Percentiles rank a stretch among this genome's conserved stretches.
These are phyloP conservation scores for Alternaria sp. DNA, from an alignment of 2,329 filamentous ascomycete species.

Conservation along the genomic window DNA sequence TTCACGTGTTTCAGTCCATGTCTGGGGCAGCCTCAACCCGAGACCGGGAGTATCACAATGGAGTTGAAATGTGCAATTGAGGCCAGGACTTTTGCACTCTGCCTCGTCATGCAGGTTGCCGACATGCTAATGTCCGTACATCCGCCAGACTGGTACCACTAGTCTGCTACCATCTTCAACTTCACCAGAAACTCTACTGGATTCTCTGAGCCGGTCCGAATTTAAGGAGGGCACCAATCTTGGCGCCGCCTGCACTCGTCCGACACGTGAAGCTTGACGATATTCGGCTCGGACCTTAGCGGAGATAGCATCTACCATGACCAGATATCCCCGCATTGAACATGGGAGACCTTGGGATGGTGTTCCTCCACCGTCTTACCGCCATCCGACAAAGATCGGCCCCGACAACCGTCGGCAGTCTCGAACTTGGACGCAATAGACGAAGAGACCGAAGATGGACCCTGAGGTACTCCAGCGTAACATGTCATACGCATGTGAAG, in stretches of 20 bases:
- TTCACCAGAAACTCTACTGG: not conserved
- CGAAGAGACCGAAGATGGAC: not conserved
- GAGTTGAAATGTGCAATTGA: not conserved
- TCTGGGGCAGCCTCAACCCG: not conserved
- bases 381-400: constrained; percentile 5
- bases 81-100: not conserved
- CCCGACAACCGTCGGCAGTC: not conserved
- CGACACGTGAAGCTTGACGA: not conserved
- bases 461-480: not conserved
- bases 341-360: not conserved
- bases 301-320: constrained; percentile 1
- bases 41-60: not conserved
- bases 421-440: not conserved
- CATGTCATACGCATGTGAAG: constrained; percentile 11
- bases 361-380: constrained; percentile 13
- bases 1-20: not conserved
- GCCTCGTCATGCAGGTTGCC: not conserved
- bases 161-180: not conserved
- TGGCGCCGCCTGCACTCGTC: not conserved
- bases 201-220: not conserved
- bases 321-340: not conserved
- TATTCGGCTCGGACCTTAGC: constrained; percentile 2
- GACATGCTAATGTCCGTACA: not conserved
- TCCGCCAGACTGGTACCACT: not conserved
- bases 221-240: not conserved